Evolutionary conservation across 23 red algal genomes (phyloP).

Genomic region (Gracilaria domingensis): DNA sequence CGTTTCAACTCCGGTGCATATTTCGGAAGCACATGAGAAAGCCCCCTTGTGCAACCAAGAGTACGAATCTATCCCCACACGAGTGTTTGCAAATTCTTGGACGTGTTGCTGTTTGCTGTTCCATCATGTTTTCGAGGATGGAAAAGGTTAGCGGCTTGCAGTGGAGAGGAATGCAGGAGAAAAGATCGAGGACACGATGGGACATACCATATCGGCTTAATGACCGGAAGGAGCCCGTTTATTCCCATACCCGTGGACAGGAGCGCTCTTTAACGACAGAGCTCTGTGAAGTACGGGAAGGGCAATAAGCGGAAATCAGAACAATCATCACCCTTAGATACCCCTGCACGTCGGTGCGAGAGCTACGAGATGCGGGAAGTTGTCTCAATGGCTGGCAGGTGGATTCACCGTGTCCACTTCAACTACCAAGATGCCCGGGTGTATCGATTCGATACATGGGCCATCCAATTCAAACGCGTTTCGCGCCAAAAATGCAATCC

Average conservation of each 20-base stretch:
- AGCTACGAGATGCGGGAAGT: not conserved
- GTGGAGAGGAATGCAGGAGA: not conserved
- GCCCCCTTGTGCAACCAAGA: constrained; percentile 89
- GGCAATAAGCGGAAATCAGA: not conserved
- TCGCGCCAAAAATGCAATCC: constrained; percentile 18
- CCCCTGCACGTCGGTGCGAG: not conserved
- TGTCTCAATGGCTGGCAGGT: too few species aligned
- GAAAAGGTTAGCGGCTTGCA: not conserved
- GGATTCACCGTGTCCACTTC: too few species aligned
- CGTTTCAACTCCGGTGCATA: constrained; percentile 62
- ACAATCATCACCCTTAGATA: not conserved
- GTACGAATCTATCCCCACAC: constrained; percentile 91
- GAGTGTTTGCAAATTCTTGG: constrained; percentile 64
- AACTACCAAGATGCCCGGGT: not conserved
- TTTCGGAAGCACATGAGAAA: constrained; percentile 75
- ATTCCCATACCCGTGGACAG: constrained; percentile 78
- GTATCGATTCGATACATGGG: not conserved
- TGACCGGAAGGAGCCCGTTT: constrained; percentile 78
- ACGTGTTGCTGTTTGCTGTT: constrained; percentile 74
- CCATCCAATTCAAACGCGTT: not conserved
- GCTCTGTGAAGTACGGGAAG: not conserved
- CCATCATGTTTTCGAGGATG: not conserved
- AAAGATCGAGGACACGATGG: not conserved
- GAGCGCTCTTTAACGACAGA: not conserved
- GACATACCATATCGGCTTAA: constrained; percentile 84